phyloP scores from a whole-genome alignment of 2,329 filamentous ascomycete species.

The Davidsoniella eucalypti region DNA sequence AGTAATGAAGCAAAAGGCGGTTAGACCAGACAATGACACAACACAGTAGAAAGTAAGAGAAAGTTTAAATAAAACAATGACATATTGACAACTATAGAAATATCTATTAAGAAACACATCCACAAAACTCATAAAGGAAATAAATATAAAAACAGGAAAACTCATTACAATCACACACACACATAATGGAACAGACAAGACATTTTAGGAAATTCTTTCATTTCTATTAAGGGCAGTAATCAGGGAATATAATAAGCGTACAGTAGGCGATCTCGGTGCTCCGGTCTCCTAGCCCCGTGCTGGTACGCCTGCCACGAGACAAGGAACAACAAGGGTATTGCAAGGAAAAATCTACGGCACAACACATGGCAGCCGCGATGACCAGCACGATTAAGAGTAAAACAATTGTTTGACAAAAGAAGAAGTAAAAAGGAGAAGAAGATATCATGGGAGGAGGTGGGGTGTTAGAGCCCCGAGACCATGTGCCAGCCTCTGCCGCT shows the following conservation, averaged over 20 bases:
- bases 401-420: background rate
- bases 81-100: background rate
- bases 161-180: background rate
- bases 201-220: constrained; percentile 5
- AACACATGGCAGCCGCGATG: constrained; percentile 8
- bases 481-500: constrained; percentile 6
- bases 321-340: background rate
- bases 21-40: too few species aligned
- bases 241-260: constrained; percentile 4
- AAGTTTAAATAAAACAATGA: too few species aligned
- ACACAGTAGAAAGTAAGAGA: too few species aligned
- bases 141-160: background rate
- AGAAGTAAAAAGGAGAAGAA: background rate
- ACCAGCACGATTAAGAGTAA: constrained; percentile 8
- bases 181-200: background rate
- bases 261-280: constrained; percentile 6
- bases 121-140: background rate
- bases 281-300: constrained; percentile 4
- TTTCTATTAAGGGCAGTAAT: constrained; percentile 8
- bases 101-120: background rate
- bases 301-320: constrained; percentile 4
- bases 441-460: background rate
- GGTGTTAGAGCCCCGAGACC: background rate
- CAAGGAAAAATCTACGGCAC: constrained; percentile 5
- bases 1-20: too few species aligned